Base-by-base conservation (phyloP, 768 basidiomycete species). In the Roridomyces roridus region DNA sequence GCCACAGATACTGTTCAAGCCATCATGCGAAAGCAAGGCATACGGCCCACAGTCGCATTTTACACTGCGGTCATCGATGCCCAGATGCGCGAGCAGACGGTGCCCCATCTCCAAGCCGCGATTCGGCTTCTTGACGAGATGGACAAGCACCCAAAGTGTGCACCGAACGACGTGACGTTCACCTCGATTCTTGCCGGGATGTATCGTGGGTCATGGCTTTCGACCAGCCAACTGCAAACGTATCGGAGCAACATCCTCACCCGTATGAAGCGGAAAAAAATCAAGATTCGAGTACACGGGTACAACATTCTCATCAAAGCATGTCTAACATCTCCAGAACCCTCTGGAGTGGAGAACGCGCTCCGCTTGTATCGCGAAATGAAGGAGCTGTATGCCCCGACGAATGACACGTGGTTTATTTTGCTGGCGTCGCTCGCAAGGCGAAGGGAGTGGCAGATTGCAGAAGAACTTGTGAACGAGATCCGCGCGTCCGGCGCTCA, bases 91-190 rank as follows among this genome's bases (percentile, higher is more conserved):
- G 77, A 84, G 57, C 78, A 80, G 8, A 80, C 77, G 36, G 77
- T 80, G 46, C 70, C 76, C 26, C 80, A 83, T 47, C 70, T 97
- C 26, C 72, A 71, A 5, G 82, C 83, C 2, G 92, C 88, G 1
- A 74, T 95, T 64, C 77, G 83, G n/a, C 70, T 98, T 49, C 74
- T 97, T 52, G 72, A 78, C 50, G 80, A 79, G 66, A 94, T 98
- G 91, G 94, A 94, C 70, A 71, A 76, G 48, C 73, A 80, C 48
- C 70, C 74, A 4, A 68, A 74, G 5, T 70, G 77, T 23, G 70
- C 70, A 42, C 89, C 92, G 1, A 96, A 89, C 67, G 85, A 85
- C 56, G 80, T 94, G 59, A 94, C 92, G 25, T 98, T 94, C 72
- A 95, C 94, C 0, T 78, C 86, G 2, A 77, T 97, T 45, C 77